A percentile compares a stretch with the other conserved stretches of the same genome.
Evolutionary conservation across 495 filamentous ascomycete genomes (phyloP).

Genomic region (Jackrogersella minutella): DNA sequence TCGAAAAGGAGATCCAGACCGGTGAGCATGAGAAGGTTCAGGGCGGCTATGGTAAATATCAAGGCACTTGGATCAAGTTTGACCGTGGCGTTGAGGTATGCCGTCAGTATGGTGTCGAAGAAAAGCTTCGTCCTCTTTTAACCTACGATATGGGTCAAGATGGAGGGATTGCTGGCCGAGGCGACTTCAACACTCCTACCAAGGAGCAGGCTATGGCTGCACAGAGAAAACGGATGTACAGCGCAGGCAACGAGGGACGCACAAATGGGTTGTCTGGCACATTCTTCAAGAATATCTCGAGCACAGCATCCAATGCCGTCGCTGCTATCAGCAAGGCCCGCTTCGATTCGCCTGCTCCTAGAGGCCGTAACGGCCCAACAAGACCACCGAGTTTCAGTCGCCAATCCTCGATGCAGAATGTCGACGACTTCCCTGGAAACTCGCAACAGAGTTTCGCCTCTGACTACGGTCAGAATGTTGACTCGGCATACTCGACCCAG

Average conservation of each 20-base stretch:
- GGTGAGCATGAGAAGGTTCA: slow-evolving; percentile 99
- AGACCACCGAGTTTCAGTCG: slow-evolving; percentile 63
- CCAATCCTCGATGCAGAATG: slow-evolving; percentile 69
- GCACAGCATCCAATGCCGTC: slow-evolving; percentile 88
- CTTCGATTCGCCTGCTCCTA: slow-evolving; percentile 83
- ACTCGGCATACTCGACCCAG: slow-evolving; percentile 59
- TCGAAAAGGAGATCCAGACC: slow-evolving; percentile 95
- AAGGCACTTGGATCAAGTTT: slow-evolving; percentile 97
- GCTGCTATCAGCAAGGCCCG: slow-evolving; percentile 95
- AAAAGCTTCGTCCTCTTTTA: slow-evolving; percentile 80
- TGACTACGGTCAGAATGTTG: slow-evolving; percentile 54
- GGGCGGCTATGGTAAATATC: slow-evolving; percentile 97
- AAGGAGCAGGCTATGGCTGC: slow-evolving; percentile 99
- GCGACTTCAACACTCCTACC: slow-evolving; percentile 87
- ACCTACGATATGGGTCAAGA: slow-evolving; percentile 88
- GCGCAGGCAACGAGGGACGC: slow-evolving; percentile 71
- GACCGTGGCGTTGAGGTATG: slow-evolving; percentile 90
- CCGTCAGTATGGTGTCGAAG: slow-evolving; percentile 91
- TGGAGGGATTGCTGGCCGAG: slow-evolving; percentile 65
- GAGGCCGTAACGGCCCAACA: slow-evolving; percentile 59
- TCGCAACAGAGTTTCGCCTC: slow-evolving; percentile 60
- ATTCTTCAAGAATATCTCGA: slow-evolving; percentile 95
- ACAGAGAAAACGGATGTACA: slow-evolving; percentile 90
- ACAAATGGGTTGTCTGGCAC: slow-evolving; percentile 75
- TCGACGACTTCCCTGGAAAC: slow-evolving; percentile 53